Evolutionary conservation across 2,329 filamentous ascomycete species (phyloP).

Genomic region (Coniochaeta pulveracea): DNA sequence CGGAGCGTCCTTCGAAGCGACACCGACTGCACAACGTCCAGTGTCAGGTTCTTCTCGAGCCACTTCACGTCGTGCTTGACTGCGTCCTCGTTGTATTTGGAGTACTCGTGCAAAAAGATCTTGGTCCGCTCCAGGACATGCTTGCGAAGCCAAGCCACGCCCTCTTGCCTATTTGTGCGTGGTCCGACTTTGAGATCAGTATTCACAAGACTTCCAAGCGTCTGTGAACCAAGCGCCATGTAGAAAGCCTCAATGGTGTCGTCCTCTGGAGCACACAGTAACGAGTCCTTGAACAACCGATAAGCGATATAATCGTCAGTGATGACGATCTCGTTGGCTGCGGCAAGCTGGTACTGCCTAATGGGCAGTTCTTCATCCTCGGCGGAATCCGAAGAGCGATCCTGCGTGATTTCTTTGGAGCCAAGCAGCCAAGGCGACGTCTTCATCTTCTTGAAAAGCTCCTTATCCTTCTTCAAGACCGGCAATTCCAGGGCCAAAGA

Average conservation of each 20-base stretch:
- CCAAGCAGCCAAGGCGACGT: slow-evolving; percentile 68
- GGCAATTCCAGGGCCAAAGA: slow-evolving; percentile 65
- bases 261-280: slow-evolving; percentile 84
- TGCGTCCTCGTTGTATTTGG: slow-evolving; percentile 59
- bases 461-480: slow-evolving; percentile 65
- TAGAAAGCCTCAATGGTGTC: slow-evolving; percentile 82
- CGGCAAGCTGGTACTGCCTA: slow-evolving; percentile 68
- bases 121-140: slow-evolving; percentile 80
- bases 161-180: slow-evolving; percentile 52
- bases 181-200: slow-evolving; percentile 65
- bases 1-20: slow-evolving; percentile 66
- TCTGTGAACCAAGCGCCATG: slow-evolving; percentile 63
- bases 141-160: slow-evolving; percentile 60
- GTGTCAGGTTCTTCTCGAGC: slow-evolving; percentile 74
- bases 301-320: slow-evolving; percentile 85
- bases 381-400: slow-evolving; percentile 36
- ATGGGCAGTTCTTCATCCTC: slow-evolving; percentile 51
- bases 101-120: slow-evolving; percentile 73
- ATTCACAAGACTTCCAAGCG: slow-evolving; percentile 66
- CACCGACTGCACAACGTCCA: slow-evolving; percentile 69
- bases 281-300: slow-evolving; percentile 71
- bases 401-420: slow-evolving; percentile 59
- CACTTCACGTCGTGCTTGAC: slow-evolving; percentile 82
- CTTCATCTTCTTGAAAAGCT: slow-evolving; percentile 67
- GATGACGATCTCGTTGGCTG: slow-evolving; percentile 62